Conservation (phyloP, 2,329 filamentous ascomycete species). For the Fusarium virguliforme region DNA sequence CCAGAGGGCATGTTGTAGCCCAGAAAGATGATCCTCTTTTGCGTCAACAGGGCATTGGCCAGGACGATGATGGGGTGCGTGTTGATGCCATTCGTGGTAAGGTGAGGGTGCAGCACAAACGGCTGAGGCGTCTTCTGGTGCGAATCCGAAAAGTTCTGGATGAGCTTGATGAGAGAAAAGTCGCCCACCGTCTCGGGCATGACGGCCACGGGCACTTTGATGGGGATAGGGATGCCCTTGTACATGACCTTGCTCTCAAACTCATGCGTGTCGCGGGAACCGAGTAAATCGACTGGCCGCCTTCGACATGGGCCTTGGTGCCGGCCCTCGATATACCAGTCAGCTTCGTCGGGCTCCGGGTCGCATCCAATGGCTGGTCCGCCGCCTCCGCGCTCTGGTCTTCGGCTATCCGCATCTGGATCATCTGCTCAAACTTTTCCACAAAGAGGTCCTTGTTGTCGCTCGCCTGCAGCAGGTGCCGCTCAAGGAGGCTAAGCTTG, state of each 20-base stretch:
- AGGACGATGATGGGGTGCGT: slow-evolving; percentile 97
- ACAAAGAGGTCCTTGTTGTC: slow-evolving; percentile 97
- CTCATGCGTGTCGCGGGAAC: slow-evolving; percentile 95
- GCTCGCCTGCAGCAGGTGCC: slow-evolving; percentile 87
- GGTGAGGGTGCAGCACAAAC: slow-evolving; percentile 89
- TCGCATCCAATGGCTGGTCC: slow-evolving; percentile 60
- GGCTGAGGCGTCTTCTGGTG: slow-evolving; percentile 88
- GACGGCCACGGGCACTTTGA: slow-evolving; percentile 94
- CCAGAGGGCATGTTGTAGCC: slow-evolving; percentile 96
- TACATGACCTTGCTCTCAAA: slow-evolving; percentile 97
- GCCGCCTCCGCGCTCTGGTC: slow-evolving; percentile 66
- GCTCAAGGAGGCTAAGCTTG: slow-evolving; percentile 85
- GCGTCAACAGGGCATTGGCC: slow-evolving; percentile 93
- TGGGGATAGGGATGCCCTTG: slow-evolving; percentile 95
- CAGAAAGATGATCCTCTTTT: slow-evolving; percentile 96
- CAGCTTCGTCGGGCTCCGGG: slow-evolving; percentile 64
- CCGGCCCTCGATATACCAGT: slow-evolving; percentile 72
- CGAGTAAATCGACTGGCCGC: slow-evolving; percentile 75
- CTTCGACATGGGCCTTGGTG: slow-evolving; percentile 74
- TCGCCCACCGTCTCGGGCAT: slow-evolving; percentile 97
- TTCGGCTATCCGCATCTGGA: slow-evolving; percentile 83
- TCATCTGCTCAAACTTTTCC: slow-evolving; percentile 97
- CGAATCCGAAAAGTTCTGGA: slow-evolving; percentile 90
- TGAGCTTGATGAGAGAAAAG: slow-evolving; percentile 97
- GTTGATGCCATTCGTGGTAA: slow-evolving; percentile 90